Evolutionary conservation across 495 filamentous ascomycete species (phyloP), one percentile per base, ranked within the genome.

Genomic region (Penicillium antarcticum): DNA sequence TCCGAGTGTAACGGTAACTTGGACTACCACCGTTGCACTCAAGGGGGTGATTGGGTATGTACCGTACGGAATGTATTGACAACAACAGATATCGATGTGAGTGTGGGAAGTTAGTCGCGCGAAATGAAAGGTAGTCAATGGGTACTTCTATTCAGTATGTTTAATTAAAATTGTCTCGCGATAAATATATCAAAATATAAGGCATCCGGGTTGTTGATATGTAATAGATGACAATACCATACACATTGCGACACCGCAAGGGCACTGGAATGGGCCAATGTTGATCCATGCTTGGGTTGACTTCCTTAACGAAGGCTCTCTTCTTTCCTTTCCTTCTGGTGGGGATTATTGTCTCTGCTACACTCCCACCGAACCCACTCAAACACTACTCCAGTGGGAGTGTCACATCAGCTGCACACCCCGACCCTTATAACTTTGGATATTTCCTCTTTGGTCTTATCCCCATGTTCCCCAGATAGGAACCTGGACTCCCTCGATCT

Each of bases 11-110:
- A 72, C 69, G 56, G 63, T 72, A 29, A 29, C 57, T 58, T 62
- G 62, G 62, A 49, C 58, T 73, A 72, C 68, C 68, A 73, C 70
- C 70, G 70, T 73, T 71, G 68, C 70, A 73, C 67, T 56, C 64
- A 68, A 57, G 51, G 55, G 55, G 65, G 59, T 52, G 56, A 65
- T 65, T 42, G 55, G 53, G 53, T 47, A 63, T 65, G 63, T 65
- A 56, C 53, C 54, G 16, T 38, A 51, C 39, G 31, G 48, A 50
- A 59, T 24, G 45, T 48, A 38, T 17, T 38, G 26, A 29, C 26
- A 7, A 29, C 26, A 7, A 29, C 26, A 29, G 26, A 29, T 29
- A 10, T 8, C 9, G 5, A 7, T 29, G 2, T 29, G 26, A 29
- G 9, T 29, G 5, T 2, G 7, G 2, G 1, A 6, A 29, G 9